These are phyloP conservation scores for Russula ochroleuca DNA, from an alignment of 768 basidiomycete genomes.

Conservation along the genomic window DNA sequence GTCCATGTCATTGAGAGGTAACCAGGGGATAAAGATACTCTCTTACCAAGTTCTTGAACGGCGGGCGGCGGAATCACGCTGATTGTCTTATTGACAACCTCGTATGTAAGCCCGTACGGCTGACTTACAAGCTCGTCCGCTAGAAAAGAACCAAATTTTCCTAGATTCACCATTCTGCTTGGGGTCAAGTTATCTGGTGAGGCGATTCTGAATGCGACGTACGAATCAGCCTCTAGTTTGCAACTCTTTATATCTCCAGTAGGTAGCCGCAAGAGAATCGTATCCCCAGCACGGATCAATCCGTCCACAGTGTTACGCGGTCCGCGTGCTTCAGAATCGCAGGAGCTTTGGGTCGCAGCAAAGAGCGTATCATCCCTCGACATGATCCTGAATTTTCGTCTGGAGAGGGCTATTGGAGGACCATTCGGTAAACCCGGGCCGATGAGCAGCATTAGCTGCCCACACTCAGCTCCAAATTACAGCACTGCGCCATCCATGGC, in stretches of 20 bases:
- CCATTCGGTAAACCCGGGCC: neutral
- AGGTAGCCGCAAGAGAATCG: slow-evolving; percentile 75
- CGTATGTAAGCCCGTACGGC: slow-evolving; percentile 85
- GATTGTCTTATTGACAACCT: slow-evolving; percentile 71
- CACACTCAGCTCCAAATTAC: too few relatives aligned
- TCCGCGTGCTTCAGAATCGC: neutral
- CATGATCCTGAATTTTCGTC: neutral
- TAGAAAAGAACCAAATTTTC: slow-evolving; percentile 82
- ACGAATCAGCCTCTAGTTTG: slow-evolving; percentile 51
- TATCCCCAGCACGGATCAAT: slow-evolving; percentile 61
- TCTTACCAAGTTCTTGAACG: slow-evolving; percentile 77
- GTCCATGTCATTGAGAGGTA: slow-evolving; percentile 11
- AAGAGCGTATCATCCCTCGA: neutral
- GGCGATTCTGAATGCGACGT: neutral
- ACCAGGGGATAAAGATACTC: neutral
- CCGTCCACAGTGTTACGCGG: neutral
- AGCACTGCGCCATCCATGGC: slow-evolving; percentile 4
- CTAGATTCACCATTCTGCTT: slow-evolving; percentile 63
- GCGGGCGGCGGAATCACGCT: slow-evolving; percentile 56
- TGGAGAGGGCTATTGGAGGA: neutral
- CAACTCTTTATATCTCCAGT: slow-evolving; percentile 74
- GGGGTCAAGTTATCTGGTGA: neutral
- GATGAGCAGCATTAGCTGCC: neutral
- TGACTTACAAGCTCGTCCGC: slow-evolving; percentile 74
- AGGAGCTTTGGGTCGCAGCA: neutral